phyloP scores from a whole-genome alignment of 2,329 filamentous ascomycete genomes.

The Fusarium lyarnte region DNA sequence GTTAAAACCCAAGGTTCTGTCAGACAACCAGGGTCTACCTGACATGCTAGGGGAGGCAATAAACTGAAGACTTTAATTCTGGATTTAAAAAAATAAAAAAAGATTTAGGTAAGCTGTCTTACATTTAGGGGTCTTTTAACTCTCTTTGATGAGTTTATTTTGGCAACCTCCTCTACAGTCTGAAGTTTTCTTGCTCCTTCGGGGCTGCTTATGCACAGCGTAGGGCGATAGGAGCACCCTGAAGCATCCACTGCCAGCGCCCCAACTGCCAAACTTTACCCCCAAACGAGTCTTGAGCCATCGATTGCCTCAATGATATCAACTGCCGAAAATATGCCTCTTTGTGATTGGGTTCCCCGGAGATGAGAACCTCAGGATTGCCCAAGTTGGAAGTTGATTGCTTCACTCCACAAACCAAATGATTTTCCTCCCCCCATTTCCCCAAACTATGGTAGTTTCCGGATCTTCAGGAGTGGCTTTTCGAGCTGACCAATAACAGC shows the following conservation, averaged over 20 bases:
- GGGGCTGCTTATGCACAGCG: background rate
- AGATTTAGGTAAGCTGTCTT: background rate
- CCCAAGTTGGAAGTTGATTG: background rate
- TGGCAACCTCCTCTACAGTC: background rate
- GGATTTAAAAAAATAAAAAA: background rate
- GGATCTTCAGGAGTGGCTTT: slow-evolving; percentile 42
- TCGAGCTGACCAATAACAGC: slow-evolving; percentile 24
- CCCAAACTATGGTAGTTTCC: slow-evolving; percentile 39
- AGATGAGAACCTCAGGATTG: slow-evolving; percentile 14
- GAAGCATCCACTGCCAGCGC: background rate
- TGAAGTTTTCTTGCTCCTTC: background rate
- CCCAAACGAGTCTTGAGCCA: background rate
- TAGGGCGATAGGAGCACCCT: background rate
- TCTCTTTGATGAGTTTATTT: background rate
- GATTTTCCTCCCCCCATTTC: slow-evolving; percentile 8
- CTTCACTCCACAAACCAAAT: slow-evolving; percentile 19
- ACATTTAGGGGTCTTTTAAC: background rate
- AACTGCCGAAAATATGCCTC: slow-evolving; percentile 17
- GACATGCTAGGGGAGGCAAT: background rate
- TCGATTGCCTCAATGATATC: slow-evolving; percentile 7
- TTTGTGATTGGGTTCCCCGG: slow-evolving; percentile 9
- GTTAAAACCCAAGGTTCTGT: background rate
- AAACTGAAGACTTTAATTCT: background rate
- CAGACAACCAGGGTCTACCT: background rate
- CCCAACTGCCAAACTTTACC: background rate